Conservation (phyloP, 1,284 basidiomycete species). For the Schizophyllum amplum region DNA sequence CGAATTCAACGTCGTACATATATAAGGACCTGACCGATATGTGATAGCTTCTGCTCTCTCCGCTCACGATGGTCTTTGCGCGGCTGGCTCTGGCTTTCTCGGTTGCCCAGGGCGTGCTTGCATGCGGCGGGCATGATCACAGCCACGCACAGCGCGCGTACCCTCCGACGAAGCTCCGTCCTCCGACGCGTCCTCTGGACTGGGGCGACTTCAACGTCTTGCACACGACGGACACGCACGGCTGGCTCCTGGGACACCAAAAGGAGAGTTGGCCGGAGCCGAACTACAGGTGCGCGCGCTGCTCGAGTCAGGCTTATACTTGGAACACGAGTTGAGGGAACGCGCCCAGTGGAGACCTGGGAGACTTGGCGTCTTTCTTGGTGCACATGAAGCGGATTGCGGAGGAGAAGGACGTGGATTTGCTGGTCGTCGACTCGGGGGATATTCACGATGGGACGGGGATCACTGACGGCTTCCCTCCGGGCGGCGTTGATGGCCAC, state of each 20-base stretch:
- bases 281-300: conserved; percentile 40
- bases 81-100: conserved; percentile 11
- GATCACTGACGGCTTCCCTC: conserved; percentile 62
- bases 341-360: conserved; percentile 70
- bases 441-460: conserved; percentile 82
- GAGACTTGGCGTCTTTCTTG: conserved; percentile 77
- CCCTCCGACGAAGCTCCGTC: conserved; percentile 38
- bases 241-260: conserved; percentile 73
- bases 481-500: conserved; percentile 68
- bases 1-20: too few relatives aligned
- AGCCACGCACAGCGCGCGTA: conserved; percentile 30
- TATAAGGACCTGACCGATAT: neutral
- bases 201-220: conserved; percentile 78
- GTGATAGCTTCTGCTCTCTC: neutral
- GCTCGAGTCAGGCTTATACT: too few relatives aligned
- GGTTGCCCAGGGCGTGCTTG: conserved; percentile 23
- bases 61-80: neutral
- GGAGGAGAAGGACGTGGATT: conserved; percentile 57
- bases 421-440: conserved; percentile 65
- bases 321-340: too few relatives aligned
- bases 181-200: conserved; percentile 52
- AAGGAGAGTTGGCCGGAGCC: conserved; percentile 64
- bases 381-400: conserved; percentile 74
- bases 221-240: conserved; percentile 79
- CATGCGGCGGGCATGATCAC: conserved; percentile 26